Evolutionary conservation across 2,329 filamentous ascomycete genomes (phyloP), one percentile per base, ranked within the genome.

Genomic region (Ramularia endophylla): DNA sequence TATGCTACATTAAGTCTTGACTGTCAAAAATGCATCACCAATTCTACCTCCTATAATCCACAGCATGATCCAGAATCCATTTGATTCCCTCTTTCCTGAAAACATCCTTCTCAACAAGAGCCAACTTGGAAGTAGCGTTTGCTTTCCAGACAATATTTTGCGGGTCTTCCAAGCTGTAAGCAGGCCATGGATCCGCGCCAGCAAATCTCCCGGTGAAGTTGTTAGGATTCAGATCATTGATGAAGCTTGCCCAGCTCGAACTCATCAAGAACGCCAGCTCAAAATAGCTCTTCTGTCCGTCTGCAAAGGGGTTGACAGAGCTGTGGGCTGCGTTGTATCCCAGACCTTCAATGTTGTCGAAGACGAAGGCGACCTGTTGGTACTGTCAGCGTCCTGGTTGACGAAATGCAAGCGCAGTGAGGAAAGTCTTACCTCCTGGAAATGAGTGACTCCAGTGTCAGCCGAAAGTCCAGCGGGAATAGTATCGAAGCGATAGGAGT

Each of bases 401-500:
- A 16, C 28, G 15, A 27, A 38, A 38, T 3, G 68, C 65, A 37
- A 67, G 70, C 0, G 64, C 53, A 25, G 11, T 25, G 22, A 25
- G 22, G 22, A 11, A 11, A 6, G 11, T 25, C 22, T 25, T 1
- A 70, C 65, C 53, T 73, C 69, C 47, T 70, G 66, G 56, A 80
- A 80, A 56, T 81, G 78, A 0, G 70, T 69, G 0, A 69, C 71
- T 0, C 72, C 73, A 1, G 62, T 55, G 1, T 63, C 58, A 8
- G 64, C 60, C 0, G 65, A 58, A 1, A 70, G 50, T 8, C 74
- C 71, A 3, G 68, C 65, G 0, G 70, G 61, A 12, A 71, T 60
- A 7, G 75, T 75, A 54, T 82, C 77, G 67, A 82, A 83, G 34
- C 75, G 71, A 62, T 80, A 83, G 53, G 72, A 75, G 64, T 78